Conservation (phyloP, 2,329 filamentous ascomycete species). For the Periconia macrospinosa region DNA sequence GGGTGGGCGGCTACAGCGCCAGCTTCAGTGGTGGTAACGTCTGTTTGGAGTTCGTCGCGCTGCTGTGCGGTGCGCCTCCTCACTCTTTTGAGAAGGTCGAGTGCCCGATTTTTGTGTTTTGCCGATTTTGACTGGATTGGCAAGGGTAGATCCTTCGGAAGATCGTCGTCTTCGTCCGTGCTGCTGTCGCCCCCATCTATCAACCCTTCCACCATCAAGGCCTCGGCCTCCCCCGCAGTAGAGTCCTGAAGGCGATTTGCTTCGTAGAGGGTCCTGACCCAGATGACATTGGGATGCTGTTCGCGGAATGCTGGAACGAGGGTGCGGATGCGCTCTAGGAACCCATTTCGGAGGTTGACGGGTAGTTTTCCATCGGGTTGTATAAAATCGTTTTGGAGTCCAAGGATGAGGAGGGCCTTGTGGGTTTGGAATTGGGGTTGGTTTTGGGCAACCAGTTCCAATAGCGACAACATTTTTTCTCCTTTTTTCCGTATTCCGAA, state of each 20-base stretch:
- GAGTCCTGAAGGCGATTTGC: slow-evolving; percentile 59
- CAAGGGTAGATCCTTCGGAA: slow-evolving; percentile 23
- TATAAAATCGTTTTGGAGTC: slow-evolving; percentile 90
- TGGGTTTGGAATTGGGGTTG: slow-evolving; percentile 58
- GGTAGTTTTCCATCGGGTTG: slow-evolving; percentile 67
- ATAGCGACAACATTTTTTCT: slow-evolving; percentile 34
- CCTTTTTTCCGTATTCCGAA: too few relatives aligned
- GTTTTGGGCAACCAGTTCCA: slow-evolving; percentile 49
- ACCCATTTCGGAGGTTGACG: slow-evolving; percentile 64
- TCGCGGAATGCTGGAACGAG: slow-evolving; percentile 74
- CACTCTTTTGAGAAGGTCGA: slow-evolving; percentile 42
- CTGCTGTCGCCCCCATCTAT: slow-evolving; percentile 37
- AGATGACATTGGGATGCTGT: slow-evolving; percentile 71
- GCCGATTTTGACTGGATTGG: slow-evolving; percentile 36
- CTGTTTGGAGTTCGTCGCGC: slow-evolving; percentile 27
- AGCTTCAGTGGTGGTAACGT: slow-evolving; percentile 9
- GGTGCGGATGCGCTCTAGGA: slow-evolving; percentile 66
- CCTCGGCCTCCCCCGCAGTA: slow-evolving; percentile 51
- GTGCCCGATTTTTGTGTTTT: slow-evolving; percentile 39
- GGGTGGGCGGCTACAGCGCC: not conserved
- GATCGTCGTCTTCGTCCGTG: slow-evolving; percentile 39
- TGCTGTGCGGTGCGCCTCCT: slow-evolving; percentile 31
- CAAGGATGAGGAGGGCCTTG: slow-evolving; percentile 77
- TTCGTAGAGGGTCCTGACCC: slow-evolving; percentile 78
- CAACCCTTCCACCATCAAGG: slow-evolving; percentile 46